These are phyloP conservation scores for Hippophae gyantsensis DNA, from an alignment of 306 rosid genomes.

Conservation along the genomic window DNA sequence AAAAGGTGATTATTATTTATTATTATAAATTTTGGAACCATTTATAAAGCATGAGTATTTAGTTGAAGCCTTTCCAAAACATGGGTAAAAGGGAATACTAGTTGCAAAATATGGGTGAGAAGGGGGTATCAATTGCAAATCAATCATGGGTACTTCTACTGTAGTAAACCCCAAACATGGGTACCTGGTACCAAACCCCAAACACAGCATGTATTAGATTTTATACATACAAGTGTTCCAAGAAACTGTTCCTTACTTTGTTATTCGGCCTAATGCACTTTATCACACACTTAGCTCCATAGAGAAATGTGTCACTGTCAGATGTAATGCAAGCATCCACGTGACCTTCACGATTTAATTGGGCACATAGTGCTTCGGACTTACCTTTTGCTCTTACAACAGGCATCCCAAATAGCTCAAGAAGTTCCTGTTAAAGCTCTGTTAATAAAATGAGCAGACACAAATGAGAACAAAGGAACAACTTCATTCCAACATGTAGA, in stretches of 20 bases:
- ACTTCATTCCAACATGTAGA: background rate
- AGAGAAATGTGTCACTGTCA: constrained; percentile 86
- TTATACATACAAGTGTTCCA: too few species aligned
- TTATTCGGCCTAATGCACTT: constrained; percentile 51
- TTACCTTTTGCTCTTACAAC: constrained; percentile 81
- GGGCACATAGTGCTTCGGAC: constrained; percentile 89
- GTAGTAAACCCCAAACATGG: too few species aligned
- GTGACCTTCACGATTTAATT: constrained; percentile 60
- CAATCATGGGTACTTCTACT: too few species aligned
- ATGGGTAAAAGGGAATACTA: too few species aligned
- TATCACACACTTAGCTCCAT: constrained; percentile 69
- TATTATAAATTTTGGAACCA: too few species aligned
- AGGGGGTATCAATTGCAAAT: too few species aligned
- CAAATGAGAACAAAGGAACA: constrained; percentile 8
- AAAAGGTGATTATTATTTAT: too few species aligned
- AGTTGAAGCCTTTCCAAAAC: too few species aligned
- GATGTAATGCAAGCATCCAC: constrained; percentile 84
- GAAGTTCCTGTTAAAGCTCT: constrained; percentile 54
- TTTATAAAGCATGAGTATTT: too few species aligned
- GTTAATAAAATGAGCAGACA: constrained; percentile 18
- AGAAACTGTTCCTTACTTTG: constrained; percentile 33
- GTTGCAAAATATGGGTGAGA: too few species aligned
- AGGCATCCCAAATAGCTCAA: constrained; percentile 84
- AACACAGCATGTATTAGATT: too few species aligned
- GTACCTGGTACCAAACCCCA: too few species aligned